phyloP scores from a whole-genome alignment of 768 basidiomycete genomes.

The Pleurotus platypus region DNA sequence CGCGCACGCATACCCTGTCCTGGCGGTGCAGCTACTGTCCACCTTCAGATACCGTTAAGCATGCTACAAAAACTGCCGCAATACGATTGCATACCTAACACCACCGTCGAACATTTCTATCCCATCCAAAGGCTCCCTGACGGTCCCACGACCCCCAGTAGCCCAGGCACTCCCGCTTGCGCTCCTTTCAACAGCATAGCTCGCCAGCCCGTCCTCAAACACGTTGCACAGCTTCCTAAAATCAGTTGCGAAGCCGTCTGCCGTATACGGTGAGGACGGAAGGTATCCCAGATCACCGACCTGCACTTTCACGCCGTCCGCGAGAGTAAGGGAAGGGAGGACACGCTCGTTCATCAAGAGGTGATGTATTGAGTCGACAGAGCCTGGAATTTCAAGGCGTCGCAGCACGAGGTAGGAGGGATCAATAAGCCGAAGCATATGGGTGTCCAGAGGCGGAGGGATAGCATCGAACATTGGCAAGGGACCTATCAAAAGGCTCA shows the following conservation, averaged over 20 bases:
- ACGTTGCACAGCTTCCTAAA: conserved; percentile 2
- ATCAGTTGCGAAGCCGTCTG: neutral
- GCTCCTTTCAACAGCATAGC: neutral
- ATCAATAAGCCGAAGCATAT: neutral
- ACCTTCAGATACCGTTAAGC: neutral
- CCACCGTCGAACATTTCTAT: neutral
- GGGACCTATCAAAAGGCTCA: neutral
- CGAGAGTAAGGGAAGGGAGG: neutral
- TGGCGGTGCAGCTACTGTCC: neutral
- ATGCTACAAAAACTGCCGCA: neutral
- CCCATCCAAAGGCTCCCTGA: neutral
- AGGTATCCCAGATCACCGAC: conserved; percentile 1
- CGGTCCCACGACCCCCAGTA: neutral
- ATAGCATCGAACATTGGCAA: neutral
- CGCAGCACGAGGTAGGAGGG: neutral
- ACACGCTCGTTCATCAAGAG: neutral
- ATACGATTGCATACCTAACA: neutral
- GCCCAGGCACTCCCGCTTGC: neutral
- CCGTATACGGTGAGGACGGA: neutral
- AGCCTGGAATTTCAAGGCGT: neutral
- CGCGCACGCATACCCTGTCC: neutral
- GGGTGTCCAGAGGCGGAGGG: neutral
- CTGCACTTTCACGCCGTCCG: neutral
- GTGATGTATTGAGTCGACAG: neutral
- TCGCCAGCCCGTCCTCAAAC: neutral